Evolutionary conservation across 352 stramenopile genomes (phyloP).

Genomic region (Albugo candida): DNA sequence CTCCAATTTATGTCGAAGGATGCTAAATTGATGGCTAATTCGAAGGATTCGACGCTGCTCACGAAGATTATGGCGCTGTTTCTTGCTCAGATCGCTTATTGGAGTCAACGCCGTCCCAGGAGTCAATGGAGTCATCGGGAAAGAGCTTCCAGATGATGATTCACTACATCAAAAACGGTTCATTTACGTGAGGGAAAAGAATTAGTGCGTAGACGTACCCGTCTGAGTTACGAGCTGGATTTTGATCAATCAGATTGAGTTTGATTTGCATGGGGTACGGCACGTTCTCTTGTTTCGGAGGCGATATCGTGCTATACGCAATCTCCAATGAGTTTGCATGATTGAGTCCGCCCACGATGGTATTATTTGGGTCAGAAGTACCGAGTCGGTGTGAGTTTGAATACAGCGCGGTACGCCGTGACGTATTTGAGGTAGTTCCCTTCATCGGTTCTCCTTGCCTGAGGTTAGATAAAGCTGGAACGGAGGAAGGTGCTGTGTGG

Average conservation of each 20-base stretch:
- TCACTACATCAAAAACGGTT: not conserved
- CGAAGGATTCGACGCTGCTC: constrained; percentile 63
- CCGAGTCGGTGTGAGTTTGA: not conserved
- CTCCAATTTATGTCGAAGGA: constrained; percentile 56
- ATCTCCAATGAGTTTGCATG: constrained; percentile 28
- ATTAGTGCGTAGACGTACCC: not conserved
- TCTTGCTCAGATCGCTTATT: constrained; percentile 48
- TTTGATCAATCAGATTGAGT: constrained; percentile 63
- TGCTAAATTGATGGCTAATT: constrained; percentile 74
- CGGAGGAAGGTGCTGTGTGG: too few relatives aligned
- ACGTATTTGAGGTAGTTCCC: not conserved
- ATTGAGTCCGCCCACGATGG: not conserved
- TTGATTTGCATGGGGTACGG: constrained; percentile 66
- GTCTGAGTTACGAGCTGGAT: constrained; percentile 11
- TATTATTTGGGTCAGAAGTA: not conserved
- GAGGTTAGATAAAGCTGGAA: too few relatives aligned
- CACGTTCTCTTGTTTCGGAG: constrained; percentile 26
- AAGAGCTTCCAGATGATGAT: constrained; percentile 47
- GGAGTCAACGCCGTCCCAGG: constrained; percentile 20
- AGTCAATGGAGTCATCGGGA: constrained; percentile 31
- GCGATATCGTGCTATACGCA: constrained; percentile 62
- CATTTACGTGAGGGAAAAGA: not conserved
- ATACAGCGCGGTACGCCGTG: not conserved
- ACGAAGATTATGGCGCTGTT: constrained; percentile 67
- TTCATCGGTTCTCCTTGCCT: too few relatives aligned